Evolutionary conservation across 2,329 filamentous ascomycete genomes (phyloP), one percentile per base, ranked within the genome.

Genomic region (Penicillium thymicola): DNA sequence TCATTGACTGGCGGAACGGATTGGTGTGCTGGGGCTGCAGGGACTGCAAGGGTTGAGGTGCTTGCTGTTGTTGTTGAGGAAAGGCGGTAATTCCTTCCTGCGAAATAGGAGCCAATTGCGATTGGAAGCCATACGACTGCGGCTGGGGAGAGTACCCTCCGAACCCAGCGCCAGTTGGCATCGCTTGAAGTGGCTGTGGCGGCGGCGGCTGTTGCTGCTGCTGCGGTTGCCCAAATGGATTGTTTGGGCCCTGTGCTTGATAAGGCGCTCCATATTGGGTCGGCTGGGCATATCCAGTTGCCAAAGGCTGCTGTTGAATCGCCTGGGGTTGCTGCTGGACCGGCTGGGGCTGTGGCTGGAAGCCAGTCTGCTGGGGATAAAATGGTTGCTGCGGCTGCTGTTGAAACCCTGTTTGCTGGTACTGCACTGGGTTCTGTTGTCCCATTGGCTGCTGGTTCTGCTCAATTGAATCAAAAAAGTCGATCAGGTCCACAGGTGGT

Each of bases 381-480:
- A 70, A 67, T 7, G 60, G 64, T 49, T 69, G 69, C 55, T 74
- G 75, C 37, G 69, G 64, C 58, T 76, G 75, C 51, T 68, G 73
- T 43, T 69, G 69, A 54, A 74, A 73, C 27, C 66, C 72, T n/a
- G 63, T 62, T 59, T 70, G 70, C 44, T 71, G 73, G 46, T 70
- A 70, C 28, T 76, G 75, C 38, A 75, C 65, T 37, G 75, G 71
- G 27, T 68, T 67, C 23, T 72, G 73, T 50, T 78, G 73, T 59
- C 66, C 81, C 81, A 90, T 84, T 1, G 87, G 80, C 50, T 89
- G 89, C 72, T 94, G 91, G 62, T 92, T 92, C 70, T 91, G 86
- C 69, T 97, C 92, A 67, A 96, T 96, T 6, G 91, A 92, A 69
- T 88, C 93, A 72, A 96, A 96, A 75, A 96, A 97, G 78, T 93